phyloP scores from a whole-genome alignment of 148 eudicot species.

The Arctostaphylos glauca region DNA sequence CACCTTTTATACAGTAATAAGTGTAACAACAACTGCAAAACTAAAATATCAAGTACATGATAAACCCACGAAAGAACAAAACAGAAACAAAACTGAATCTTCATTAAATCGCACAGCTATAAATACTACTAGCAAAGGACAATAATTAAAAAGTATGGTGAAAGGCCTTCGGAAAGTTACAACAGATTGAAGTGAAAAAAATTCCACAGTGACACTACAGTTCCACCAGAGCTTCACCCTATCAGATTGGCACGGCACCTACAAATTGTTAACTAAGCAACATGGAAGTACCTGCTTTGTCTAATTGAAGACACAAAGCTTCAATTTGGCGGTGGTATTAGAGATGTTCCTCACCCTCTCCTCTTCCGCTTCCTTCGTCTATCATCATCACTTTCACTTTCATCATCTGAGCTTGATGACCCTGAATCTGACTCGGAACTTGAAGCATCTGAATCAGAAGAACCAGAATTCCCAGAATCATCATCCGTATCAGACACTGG shows the following conservation, averaged over 20 bases:
- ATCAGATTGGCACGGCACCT: not conserved
- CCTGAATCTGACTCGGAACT: constrained; percentile 29
- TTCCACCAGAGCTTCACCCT: not conserved
- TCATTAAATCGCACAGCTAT: not conserved
- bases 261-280: not conserved
- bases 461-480: constrained; percentile 38
- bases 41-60: no score
- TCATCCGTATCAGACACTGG: constrained; percentile 54
- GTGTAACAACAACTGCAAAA: no score
- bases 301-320: not conserved
- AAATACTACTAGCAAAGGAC: not conserved
- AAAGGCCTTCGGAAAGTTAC: not conserved
- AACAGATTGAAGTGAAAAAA: not conserved
- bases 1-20: no score
- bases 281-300: not conserved
- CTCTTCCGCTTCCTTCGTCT: constrained; percentile 46
- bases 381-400: constrained; percentile 34
- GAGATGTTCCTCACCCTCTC: constrained; percentile 23
- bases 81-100: not conserved
- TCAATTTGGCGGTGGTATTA: not conserved
- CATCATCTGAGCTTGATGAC: constrained; percentile 52
- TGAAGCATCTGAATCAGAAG: constrained; percentile 24
- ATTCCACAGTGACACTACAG: constrained; percentile 3
- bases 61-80: no score
- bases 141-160: not conserved